A percentile compares a stretch with the other conserved stretches of the same genome.
These are phyloP conservation scores for Carex littledalei DNA, from an alignment of 176 grass and related monocot species.

Conservation along the genomic window DNA sequence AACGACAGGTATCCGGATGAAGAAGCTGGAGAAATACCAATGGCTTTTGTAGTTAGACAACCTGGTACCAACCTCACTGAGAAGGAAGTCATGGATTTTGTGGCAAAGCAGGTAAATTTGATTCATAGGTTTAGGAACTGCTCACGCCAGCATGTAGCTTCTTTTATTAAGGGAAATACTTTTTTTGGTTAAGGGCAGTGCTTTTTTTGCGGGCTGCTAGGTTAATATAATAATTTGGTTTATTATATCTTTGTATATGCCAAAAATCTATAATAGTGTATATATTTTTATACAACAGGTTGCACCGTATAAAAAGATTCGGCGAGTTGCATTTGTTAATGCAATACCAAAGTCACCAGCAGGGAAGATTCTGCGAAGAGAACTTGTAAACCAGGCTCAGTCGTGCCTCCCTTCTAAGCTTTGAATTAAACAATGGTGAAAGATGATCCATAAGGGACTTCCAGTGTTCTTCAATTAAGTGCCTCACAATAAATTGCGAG, in stretches of 20 bases:
- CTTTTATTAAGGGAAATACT: background rate
- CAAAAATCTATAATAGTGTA: background rate
- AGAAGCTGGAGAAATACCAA: conserved; percentile 69
- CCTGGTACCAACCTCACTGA: conserved; percentile 31
- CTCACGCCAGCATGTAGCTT: background rate
- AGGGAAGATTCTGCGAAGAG: conserved; percentile 56
- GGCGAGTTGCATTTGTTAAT: conserved; percentile 45
- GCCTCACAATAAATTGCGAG: background rate
- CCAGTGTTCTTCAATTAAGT: background rate
- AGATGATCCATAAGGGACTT: background rate
- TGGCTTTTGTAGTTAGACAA: conserved; percentile 77
- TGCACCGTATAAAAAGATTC: conserved; percentile 75
- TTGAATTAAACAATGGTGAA: conserved; percentile 6
- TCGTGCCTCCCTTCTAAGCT: conserved; percentile 50
- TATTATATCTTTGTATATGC: background rate
- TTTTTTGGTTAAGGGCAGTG: background rate
- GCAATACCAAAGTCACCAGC: conserved; percentile 53
- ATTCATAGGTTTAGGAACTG: background rate
- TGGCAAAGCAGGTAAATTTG: conserved; percentile 57
- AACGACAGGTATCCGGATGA: conserved; percentile 71
- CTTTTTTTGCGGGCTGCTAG: background rate
- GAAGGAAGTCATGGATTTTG: conserved; percentile 57
- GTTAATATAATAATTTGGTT: background rate
- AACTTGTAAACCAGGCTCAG: conserved; percentile 39
- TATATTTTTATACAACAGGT: conserved; percentile 36